phyloP scores from a whole-genome alignment of 139 green algal species.

The Chara braunii region DNA sequence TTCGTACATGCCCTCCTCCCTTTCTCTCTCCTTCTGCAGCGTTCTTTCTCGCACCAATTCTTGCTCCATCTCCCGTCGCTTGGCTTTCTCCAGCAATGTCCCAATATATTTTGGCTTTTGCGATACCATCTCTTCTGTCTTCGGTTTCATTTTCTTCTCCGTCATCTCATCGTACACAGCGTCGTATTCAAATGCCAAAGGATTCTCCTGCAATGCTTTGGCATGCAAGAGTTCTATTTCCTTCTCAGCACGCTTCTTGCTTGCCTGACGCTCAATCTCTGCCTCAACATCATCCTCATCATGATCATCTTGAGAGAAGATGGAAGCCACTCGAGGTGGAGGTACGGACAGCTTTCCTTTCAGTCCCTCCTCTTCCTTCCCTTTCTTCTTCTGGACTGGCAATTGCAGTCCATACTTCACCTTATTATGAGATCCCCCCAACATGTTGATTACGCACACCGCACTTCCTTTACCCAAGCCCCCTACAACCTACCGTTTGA shows the following conservation, averaged over 20 bases:
- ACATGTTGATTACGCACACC: too few species aligned
- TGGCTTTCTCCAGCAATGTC: conserved; percentile 63
- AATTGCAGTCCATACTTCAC: conserved; percentile 19
- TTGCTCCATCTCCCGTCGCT: conserved; percentile 72
- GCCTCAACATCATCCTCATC: conserved; percentile 7
- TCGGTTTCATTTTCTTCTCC: background rate
- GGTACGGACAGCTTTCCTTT: background rate
- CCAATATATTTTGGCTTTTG: conserved; percentile 66
- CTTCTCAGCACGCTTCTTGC: background rate
- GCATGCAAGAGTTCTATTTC: conserved; percentile 28
- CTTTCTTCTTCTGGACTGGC: background rate
- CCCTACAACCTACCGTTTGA: too few species aligned
- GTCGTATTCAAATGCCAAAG: conserved; percentile 90
- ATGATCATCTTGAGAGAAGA: background rate
- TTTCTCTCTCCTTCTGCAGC: conserved; percentile 59
- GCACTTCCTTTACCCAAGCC: too few species aligned
- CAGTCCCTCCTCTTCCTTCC: background rate
- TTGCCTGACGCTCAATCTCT: conserved; percentile 6
- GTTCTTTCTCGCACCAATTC: conserved; percentile 64
- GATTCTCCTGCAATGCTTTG: conserved; percentile 76
- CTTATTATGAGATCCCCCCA: too few species aligned
- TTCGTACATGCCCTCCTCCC: conserved; percentile 68
- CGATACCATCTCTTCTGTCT: conserved; percentile 46
- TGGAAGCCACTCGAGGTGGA: background rate
- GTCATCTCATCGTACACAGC: conserved; percentile 78